Percentiles rank a stretch among this genome's conserved stretches.
Evolutionary conservation across 768 basidiomycete species (phyloP).

Genomic region (Kwoniella shandongensis): DNA sequence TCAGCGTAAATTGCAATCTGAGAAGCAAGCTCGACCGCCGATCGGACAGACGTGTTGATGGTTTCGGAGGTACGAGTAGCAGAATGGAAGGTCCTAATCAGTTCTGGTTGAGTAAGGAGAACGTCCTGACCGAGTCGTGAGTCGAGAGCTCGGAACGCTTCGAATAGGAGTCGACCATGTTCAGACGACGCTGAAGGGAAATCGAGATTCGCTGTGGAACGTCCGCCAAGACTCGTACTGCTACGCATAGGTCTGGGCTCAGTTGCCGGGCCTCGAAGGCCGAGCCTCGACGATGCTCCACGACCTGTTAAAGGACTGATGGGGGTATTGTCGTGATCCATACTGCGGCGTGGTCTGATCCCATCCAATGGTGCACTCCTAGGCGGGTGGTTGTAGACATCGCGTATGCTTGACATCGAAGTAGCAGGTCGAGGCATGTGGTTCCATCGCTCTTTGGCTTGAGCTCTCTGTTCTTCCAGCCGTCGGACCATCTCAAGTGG

Average conservation of each 20-base stretch:
- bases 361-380: slow-evolving; percentile 33
- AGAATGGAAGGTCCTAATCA: slow-evolving; percentile 26
- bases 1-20: slow-evolving; percentile 23
- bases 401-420: slow-evolving; percentile 39
- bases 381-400: slow-evolving; percentile 24
- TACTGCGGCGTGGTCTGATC: slow-evolving; percentile 17
- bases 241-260: slow-evolving; percentile 39
- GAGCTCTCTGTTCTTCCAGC: slow-evolving; percentile 30
- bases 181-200: slow-evolving; percentile 24
- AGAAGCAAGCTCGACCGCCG: slow-evolving; percentile 21
- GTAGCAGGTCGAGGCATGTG: slow-evolving; percentile 32
- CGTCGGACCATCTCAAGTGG: slow-evolving; percentile 37
- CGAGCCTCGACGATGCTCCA: slow-evolving; percentile 14
- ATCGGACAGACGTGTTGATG: slow-evolving; percentile 24
- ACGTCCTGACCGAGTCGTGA: slow-evolving; percentile 27
- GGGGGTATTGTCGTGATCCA: slow-evolving; percentile 20
- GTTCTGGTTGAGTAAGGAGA: slow-evolving; percentile 19
- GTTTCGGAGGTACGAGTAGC: slow-evolving; percentile 29
- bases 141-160: slow-evolving; percentile 41
- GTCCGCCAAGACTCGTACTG: slow-evolving; percentile 25
- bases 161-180: slow-evolving; percentile 45
- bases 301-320: slow-evolving; percentile 22
- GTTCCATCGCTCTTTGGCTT: slow-evolving; percentile 38
- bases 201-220: slow-evolving; percentile 20
- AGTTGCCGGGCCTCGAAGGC: slow-evolving; percentile 16